These are phyloP conservation scores for Leccinum variicolor DNA, from an alignment of 768 basidiomycete species.

Conservation along the genomic window DNA sequence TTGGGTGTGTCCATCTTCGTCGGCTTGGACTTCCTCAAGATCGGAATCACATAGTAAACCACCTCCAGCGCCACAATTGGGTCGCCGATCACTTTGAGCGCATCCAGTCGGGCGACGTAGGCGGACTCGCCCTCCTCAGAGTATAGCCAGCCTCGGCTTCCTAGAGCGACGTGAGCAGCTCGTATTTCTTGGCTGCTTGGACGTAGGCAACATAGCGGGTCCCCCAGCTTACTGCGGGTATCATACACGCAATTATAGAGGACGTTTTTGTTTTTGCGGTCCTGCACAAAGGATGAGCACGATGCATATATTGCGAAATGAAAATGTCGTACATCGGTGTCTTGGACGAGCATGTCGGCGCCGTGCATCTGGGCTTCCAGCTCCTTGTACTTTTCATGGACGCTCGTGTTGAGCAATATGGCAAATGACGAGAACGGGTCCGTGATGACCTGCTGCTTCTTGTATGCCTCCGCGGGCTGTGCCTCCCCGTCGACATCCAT, in stretches of 20 bases:
- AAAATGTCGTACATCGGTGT: constrained; percentile 76
- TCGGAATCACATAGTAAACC: too few species aligned
- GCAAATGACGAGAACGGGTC: constrained; percentile 66
- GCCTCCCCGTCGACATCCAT: constrained; percentile 67
- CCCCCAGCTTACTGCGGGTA: constrained; percentile 88
- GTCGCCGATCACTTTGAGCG: constrained; percentile 82
- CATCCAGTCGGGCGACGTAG: constrained; percentile 82
- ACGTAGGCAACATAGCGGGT: constrained; percentile 75
- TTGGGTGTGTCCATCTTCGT: too few species aligned
- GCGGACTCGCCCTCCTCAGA: constrained; percentile 93
- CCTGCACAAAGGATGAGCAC: constrained; percentile 41
- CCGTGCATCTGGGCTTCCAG: constrained; percentile 86
- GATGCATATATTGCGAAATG: background rate
- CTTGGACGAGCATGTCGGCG: constrained; percentile 92
- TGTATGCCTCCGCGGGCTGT: constrained; percentile 39
- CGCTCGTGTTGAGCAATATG: constrained; percentile 58
- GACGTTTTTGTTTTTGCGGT: constrained; percentile 82
- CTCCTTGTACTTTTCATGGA: constrained; percentile 69
- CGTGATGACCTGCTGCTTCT: constrained; percentile 89
- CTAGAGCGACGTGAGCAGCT: constrained; percentile 63
- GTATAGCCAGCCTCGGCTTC: constrained; percentile 96
- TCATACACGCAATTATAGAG: constrained; percentile 99
- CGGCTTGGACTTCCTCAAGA: too few species aligned
- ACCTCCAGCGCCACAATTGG: constrained; percentile 56
- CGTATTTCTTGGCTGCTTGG: constrained; percentile 71